A percentile compares a stretch with the other conserved stretches of the same genome.
Conservation (phyloP, 2,329 filamentous ascomycete genomes). For the Podosphaera aphanis region DNA sequence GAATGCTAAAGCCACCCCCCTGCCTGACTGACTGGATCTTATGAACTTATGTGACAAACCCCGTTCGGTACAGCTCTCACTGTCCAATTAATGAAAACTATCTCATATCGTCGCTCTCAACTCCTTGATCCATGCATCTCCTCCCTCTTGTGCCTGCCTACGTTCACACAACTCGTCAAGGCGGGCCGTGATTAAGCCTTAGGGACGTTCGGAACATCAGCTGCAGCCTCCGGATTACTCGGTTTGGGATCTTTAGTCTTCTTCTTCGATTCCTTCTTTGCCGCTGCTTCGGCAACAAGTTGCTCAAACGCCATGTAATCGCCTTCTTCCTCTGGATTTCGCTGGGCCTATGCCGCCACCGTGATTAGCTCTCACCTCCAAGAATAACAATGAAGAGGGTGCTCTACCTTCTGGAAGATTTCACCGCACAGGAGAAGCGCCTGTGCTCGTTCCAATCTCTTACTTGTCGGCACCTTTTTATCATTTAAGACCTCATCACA, state of each 20-base stretch:
- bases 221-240: constrained; percentile 11
- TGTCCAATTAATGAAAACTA: background rate
- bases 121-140: background rate
- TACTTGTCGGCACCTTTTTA: constrained; percentile 55
- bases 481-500: constrained; percentile 70
- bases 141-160: background rate
- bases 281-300: constrained; percentile 83
- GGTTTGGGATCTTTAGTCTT: constrained; percentile 34
- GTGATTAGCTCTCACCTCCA: constrained; percentile 1
- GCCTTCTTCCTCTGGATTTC: constrained; percentile 85
- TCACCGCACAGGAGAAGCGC: constrained; percentile 74
- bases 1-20: background rate
- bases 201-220: constrained; percentile 20
- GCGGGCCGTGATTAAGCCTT: constrained; percentile 4
- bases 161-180: background rate
- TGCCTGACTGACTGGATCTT: background rate
- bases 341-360: constrained; percentile 39
- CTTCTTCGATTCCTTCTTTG: constrained; percentile 71
- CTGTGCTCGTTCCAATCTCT: constrained; percentile 76
- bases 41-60: background rate
- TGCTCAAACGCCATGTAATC: constrained; percentile 98
- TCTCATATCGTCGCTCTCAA: background rate
- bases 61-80: background rate
- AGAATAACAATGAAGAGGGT: background rate
- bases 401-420: constrained; percentile 57